These are phyloP conservation scores for Cordyceps cateniannulata DNA, from an alignment of 2,329 filamentous ascomycete genomes.

Conservation along the genomic window DNA sequence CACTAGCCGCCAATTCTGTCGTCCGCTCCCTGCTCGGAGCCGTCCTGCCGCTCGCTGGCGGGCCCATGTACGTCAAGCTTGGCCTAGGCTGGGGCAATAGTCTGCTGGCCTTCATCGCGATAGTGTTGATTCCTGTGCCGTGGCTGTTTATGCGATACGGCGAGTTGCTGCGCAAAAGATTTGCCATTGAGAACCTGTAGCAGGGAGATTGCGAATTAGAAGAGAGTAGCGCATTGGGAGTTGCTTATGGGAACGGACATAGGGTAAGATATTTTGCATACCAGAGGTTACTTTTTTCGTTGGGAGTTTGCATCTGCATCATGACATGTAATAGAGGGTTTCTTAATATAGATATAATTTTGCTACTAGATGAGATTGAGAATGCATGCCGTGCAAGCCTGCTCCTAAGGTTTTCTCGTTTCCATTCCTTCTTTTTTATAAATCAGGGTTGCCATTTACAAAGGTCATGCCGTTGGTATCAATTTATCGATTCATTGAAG, in stretches of 20 bases:
- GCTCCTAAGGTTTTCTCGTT: too few species aligned
- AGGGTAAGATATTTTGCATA: too few species aligned
- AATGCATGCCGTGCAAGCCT: too few species aligned
- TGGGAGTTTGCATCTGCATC: too few species aligned
- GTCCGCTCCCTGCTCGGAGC: slow-evolving; percentile 56
- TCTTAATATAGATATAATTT: too few species aligned
- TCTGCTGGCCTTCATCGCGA: slow-evolving; percentile 39
- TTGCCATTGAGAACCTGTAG: slow-evolving; percentile 30
- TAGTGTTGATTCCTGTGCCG: slow-evolving; percentile 37
- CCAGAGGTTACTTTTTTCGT: too few species aligned
- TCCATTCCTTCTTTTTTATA: too few species aligned
- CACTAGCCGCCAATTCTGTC: slow-evolving; percentile 57
- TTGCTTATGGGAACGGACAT: too few species aligned
- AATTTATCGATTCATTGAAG: slow-evolving; percentile 3
- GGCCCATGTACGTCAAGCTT: slow-evolving; percentile 35
- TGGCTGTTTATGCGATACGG: slow-evolving; percentile 40
- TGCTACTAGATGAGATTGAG: too few species aligned
- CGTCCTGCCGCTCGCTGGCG: slow-evolving; percentile 54
- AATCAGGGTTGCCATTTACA: background rate
- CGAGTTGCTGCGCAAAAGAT: slow-evolving; percentile 34
- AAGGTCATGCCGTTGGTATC: background rate
- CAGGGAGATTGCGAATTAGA: background rate
- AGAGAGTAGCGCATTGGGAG: background rate
- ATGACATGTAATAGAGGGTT: too few species aligned
- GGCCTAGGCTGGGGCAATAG: slow-evolving; percentile 46